Conservation (phyloP, 2,329 filamentous ascomycete genomes). For the Hypoxylon sp. region DNA sequence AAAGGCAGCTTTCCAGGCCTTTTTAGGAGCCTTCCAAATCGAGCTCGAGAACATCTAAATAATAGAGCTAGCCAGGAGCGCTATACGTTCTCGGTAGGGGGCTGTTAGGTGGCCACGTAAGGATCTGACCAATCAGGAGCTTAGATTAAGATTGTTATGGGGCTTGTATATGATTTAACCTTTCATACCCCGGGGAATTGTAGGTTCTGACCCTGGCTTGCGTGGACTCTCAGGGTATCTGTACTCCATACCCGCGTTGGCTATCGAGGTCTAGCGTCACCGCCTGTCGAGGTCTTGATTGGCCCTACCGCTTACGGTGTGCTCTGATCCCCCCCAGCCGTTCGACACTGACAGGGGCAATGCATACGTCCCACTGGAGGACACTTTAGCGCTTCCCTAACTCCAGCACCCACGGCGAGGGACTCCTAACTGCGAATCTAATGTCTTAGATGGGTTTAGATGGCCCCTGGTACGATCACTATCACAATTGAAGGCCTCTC, state of each 20-base stretch:
- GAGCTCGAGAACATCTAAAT: no score
- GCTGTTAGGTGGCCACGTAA: no score
- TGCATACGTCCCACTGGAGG: conserved; percentile 43
- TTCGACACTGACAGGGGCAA: conserved; percentile 42
- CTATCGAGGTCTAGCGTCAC: conserved; percentile 42
- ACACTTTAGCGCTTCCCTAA: conserved; percentile 38
- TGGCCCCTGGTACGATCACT: conserved; percentile 34
- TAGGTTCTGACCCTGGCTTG: conserved; percentile 36
- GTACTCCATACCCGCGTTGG: conserved; percentile 37
- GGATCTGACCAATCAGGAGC: no score
- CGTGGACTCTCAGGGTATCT: conserved; percentile 36
- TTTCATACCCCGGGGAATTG: neutral
- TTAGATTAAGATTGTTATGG: no score
- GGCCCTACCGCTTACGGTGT: conserved; percentile 34
- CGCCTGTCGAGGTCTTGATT: conserved; percentile 37
- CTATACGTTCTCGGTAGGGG: no score
- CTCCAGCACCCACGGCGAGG: conserved; percentile 27
- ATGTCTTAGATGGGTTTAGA: conserved; percentile 35
- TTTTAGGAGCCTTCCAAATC: no score
- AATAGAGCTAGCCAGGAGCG: no score
- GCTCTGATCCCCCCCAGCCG: conserved; percentile 31
- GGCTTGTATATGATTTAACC: no score
- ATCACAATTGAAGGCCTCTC: conserved; percentile 37
- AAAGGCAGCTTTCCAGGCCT: no score
- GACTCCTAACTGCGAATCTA: conserved; percentile 38